Base-by-base conservation (phyloP, 2,329 filamentous ascomycete species). In the Trichoderma aggressivum region DNA sequence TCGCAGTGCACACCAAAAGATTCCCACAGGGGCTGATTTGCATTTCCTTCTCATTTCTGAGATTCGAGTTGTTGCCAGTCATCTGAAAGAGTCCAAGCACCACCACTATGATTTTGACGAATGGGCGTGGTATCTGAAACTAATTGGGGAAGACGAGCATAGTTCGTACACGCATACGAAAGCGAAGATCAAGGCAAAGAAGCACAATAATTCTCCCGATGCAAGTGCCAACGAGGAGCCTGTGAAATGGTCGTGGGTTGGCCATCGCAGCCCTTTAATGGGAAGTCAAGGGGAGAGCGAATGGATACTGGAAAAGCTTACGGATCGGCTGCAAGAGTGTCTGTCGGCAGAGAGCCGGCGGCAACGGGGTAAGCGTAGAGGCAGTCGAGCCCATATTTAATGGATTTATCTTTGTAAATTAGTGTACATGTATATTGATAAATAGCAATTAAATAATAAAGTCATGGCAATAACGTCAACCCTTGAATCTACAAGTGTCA, bases 101-200 rank as follows among this genome's bases (percentile, higher is more conserved):
- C 90, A 89, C 70, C 86, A 86, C 68, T 98, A 97, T 78, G 85
- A 84, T 0, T 98, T 94, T 74, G 89, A 94, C 74, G 91, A 97
- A 78, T 97, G 94, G 94, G 91, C 92, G 0, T 92, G 93, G 83
- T 96, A 93, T 75, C 90, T 94, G 8, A 87, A 88, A 26, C 85
- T 97, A 36, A 59, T 71, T 18, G 70, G 70, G 14, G 70, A 71
- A 43, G 70, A 71, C 50, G 70, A 71, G 30, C 70, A 58, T 18
- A 39, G 24, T 18, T 10, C 70, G 3, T 1, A 56, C 1, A 67
- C 70, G 18, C 70, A 71, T 26, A 2, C 18, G 1, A 71, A 68
- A 43, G 55, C 63, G 7, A 71, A 58, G 30, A 18, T 55, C 2
- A 59, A 59, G 14, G 11, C 18, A 39, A 53, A 62, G 7, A 55